phyloP scores from a whole-genome alignment of 352 stramenopile species.

The Phytophthora citrophthora region DNA sequence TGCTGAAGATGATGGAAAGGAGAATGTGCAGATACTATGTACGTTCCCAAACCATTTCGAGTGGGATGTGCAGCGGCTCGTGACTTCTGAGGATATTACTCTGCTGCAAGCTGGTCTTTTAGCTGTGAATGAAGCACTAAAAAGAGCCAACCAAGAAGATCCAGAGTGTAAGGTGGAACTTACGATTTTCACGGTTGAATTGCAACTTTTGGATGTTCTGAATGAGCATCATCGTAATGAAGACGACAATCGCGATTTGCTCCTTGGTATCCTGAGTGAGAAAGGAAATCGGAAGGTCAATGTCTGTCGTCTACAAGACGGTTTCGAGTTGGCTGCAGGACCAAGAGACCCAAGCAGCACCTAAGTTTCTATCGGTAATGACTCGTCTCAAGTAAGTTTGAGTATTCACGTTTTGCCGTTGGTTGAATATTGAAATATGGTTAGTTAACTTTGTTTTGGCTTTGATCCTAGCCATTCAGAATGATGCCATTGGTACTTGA shows the following conservation, averaged over 20 bases:
- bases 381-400: too few species aligned
- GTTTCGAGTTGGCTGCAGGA: neutral
- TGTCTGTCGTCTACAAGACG: neutral
- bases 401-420: too few species aligned
- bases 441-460: too few species aligned
- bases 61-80: neutral
- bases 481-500: too few species aligned
- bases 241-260: neutral
- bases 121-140: neutral
- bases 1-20: neutral
- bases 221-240: neutral
- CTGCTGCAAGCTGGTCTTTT: neutral
- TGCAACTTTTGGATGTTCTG: neutral
- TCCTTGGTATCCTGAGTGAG: neutral
- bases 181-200: neutral
- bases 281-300: neutral
- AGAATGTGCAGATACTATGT: neutral
- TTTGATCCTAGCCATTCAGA: too few species aligned
- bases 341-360: too few species aligned
- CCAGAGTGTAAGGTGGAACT: neutral
- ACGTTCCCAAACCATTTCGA: neutral
- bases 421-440: too few species aligned
- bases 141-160: neutral
- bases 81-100: neutral
- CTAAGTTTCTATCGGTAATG: neutral